Conservation (phyloP, 345 rosid genomes). For the Triadica sebifera region DNA sequence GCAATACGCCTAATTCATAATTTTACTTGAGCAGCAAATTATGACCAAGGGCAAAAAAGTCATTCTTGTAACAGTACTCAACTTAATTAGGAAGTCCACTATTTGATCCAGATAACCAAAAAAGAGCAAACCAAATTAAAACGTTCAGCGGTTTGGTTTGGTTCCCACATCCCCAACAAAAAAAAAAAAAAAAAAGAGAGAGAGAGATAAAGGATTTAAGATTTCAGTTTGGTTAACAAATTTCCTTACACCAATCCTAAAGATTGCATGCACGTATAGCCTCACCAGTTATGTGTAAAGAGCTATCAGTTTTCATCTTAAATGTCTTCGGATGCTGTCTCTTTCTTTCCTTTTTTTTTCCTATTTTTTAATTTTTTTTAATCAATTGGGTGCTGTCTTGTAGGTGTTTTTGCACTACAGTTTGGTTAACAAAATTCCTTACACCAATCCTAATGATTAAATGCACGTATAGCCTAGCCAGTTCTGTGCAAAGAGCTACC, state of each 20-base stretch:
- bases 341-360: no score
- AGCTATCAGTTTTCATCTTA: no score
- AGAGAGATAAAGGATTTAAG: background rate
- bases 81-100: background rate
- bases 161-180: no score
- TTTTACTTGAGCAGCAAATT: background rate
- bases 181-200: background rate
- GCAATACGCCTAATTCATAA: background rate
- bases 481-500: no score
- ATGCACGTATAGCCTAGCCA: background rate
- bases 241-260: background rate
- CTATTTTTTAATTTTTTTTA: no score
- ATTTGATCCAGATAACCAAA: background rate
- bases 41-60: background rate
- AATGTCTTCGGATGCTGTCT: no score
- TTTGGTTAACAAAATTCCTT: background rate
- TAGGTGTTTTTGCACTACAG: background rate
- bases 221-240: background rate
- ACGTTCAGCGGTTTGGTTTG: background rate
- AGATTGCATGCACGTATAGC: background rate
- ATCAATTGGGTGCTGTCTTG: background rate
- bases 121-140: background rate
- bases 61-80: background rate
- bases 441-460: background rate
- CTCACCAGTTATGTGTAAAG: no score